Evolutionary conservation across 345 rosid genomes (phyloP).

Genomic region (Lepidium sativum): DNA sequence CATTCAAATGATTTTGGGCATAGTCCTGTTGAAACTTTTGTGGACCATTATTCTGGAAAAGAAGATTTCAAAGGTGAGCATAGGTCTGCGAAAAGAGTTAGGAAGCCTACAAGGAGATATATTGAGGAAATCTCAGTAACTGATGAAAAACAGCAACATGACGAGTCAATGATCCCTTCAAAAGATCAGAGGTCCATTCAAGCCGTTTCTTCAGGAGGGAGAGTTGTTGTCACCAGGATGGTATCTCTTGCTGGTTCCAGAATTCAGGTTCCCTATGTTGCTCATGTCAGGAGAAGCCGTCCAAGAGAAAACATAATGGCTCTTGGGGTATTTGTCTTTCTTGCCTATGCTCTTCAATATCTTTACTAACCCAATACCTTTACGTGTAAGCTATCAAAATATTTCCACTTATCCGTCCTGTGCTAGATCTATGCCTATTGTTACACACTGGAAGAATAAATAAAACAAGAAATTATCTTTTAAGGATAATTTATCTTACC

Average conservation of each 20-base stretch:
- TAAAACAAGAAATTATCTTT: background rate
- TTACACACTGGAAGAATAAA: background rate
- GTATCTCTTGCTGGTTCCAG: conserved; percentile 77
- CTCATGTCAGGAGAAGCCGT: conserved; percentile 81
- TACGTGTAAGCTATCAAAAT: background rate
- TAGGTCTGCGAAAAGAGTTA: conserved; percentile 57
- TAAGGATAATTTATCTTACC: background rate
- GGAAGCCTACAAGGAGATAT: conserved; percentile 80
- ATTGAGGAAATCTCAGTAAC: conserved; percentile 80
- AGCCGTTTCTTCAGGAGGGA: conserved; percentile 41
- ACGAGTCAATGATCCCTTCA: conserved; percentile 30
- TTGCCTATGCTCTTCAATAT: background rate
- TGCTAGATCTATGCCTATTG: background rate
- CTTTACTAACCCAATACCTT: background rate
- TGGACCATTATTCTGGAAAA: conserved; percentile 33
- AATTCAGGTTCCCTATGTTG: conserved; percentile 74
- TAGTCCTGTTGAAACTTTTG: conserved; percentile 27
- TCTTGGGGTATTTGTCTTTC: conserved; percentile 56
- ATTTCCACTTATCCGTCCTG: background rate
- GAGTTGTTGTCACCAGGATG: conserved; percentile 52
- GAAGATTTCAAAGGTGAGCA: conserved; percentile 45
- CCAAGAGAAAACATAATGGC: conserved; percentile 86
- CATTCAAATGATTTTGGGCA: conserved; percentile 26
- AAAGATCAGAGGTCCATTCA: conserved; percentile 35
- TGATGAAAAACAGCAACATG: conserved; percentile 40